Evolutionary conservation across 129 eudicot species (phyloP).

Genomic region (Flaveria bidentis): DNA sequence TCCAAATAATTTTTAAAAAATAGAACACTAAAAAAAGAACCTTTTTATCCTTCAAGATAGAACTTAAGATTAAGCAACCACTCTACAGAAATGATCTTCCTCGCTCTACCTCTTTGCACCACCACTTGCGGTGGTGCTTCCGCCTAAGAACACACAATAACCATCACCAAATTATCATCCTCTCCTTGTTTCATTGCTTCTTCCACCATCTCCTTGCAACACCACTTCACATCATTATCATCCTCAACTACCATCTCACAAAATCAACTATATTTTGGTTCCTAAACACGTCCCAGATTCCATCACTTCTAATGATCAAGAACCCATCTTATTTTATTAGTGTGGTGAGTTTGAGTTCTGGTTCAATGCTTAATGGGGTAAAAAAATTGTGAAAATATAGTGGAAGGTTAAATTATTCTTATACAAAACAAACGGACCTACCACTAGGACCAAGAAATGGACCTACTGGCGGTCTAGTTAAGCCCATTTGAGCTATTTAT

Average conservation of each 20-base stretch:
- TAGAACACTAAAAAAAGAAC: background rate
- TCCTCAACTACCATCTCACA: slow-evolving; percentile 64
- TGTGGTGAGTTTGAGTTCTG: slow-evolving; percentile 75
- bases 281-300: slow-evolving; percentile 89
- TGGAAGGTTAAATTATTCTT: too few relatives aligned
- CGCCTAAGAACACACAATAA: slow-evolving; percentile 74
- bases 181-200: slow-evolving; percentile 86
- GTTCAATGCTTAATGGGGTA: slow-evolving; percentile 71
- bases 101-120: slow-evolving; percentile 57
- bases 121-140: slow-evolving; percentile 68
- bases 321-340: slow-evolving; percentile 88
- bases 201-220: slow-evolving; percentile 80
- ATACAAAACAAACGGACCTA: too few relatives aligned
- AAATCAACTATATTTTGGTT: slow-evolving; percentile 92
- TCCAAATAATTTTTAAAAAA: slow-evolving; percentile 8
- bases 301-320: slow-evolving; percentile 84
- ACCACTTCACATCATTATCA: slow-evolving; percentile 66
- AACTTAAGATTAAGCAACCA: slow-evolving; percentile 69
- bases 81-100: slow-evolving; percentile 89
- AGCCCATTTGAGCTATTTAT: too few relatives aligned
- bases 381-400: too few relatives aligned
- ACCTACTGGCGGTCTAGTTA: too few relatives aligned
- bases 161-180: slow-evolving; percentile 73
- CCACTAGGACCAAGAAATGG: too few relatives aligned
- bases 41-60: slow-evolving; percentile 59